phyloP scores from a whole-genome alignment of 257 asterid species.

The Solanum tacnaense region DNA sequence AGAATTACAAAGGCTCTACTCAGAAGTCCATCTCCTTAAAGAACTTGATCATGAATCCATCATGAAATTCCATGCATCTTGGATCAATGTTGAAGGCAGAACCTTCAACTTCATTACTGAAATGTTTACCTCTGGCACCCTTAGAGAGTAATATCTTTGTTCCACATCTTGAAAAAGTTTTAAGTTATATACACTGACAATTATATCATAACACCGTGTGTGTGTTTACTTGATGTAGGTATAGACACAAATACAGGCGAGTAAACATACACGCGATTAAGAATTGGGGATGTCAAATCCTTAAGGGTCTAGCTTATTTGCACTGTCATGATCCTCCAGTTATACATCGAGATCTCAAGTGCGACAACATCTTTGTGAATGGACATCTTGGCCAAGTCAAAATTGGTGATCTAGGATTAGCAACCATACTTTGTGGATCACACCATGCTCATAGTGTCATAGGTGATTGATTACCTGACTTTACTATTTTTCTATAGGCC shows the following conservation, averaged over 20 bases:
- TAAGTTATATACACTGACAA: background rate
- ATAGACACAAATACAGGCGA: constrained; percentile 38
- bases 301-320: constrained; percentile 59
- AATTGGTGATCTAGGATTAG: constrained; percentile 79
- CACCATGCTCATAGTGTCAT: constrained; percentile 80
- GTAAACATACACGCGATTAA: constrained; percentile 44
- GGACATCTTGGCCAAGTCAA: constrained; percentile 81
- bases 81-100: constrained; percentile 46
- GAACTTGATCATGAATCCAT: constrained; percentile 56
- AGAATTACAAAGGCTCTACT: constrained; percentile 53
- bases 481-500: background rate
- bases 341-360: constrained; percentile 76
- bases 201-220: background rate
- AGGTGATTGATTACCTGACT: constrained; percentile 16
- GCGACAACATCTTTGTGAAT: constrained; percentile 70
- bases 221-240: constrained; percentile 20
- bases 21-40: constrained; percentile 74
- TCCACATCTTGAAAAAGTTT: background rate
- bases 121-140: constrained; percentile 78
- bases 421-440: constrained; percentile 51
- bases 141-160: constrained; percentile 44
- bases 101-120: constrained; percentile 78
- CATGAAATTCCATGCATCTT: constrained; percentile 44
- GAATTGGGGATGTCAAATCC: constrained; percentile 69
- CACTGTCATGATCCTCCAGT: constrained; percentile 71